Base-by-base conservation (phyloP, 805 yeast genomes). In the Candida rishiriensis region DNA sequence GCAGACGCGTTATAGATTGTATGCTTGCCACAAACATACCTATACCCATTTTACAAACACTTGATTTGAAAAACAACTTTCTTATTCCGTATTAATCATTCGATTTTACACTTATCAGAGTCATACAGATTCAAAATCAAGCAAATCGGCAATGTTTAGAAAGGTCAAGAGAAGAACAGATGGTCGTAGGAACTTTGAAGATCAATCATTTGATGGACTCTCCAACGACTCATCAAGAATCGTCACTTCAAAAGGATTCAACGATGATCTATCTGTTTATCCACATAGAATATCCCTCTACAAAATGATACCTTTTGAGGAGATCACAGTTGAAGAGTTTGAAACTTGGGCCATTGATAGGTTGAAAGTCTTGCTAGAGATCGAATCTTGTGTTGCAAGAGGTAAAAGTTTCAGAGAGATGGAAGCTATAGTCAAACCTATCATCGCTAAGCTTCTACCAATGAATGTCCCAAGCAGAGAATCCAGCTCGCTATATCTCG, bases 331-430 rank as follows among this genome's bases (percentile, higher is more conserved):
- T 14, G 97, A 90, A 51, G 87, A 93, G 56, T 93, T 93, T 64
- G 99, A 93, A 66, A 73, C 75, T 4, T 93, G 97, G 97, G 98
- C 98, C 4, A 83, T 93, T 43, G 98, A 91, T 58, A 70, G 99
- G 47, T 71, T 91, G 50, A 81, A 84, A 58, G 78, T 93, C 9
- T 71, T 93, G 46, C 76, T 89, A 43, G 96, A 88, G 59, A 83
- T 93, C 40, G 97, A 91, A 57, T 76, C 88, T 1, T 78, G 85
- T 50, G 57, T 75, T 36, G 79, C 83, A 18, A 73, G 95, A 53
- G 81, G 82, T 47, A 79, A 81, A 55, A 63, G 75, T 1, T 59
- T 76, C 38, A 78, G 76, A 51, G 97, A 89, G 45, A 77, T 79
- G 31, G 91, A 84, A 53, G 58, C 68, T 10, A 68, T 76, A 3